Evolutionary conservation across 2,329 filamentous ascomycete species (phyloP), one percentile per base, ranked within the genome.

Genomic region (Purpureocillium takamizusanense): DNA sequence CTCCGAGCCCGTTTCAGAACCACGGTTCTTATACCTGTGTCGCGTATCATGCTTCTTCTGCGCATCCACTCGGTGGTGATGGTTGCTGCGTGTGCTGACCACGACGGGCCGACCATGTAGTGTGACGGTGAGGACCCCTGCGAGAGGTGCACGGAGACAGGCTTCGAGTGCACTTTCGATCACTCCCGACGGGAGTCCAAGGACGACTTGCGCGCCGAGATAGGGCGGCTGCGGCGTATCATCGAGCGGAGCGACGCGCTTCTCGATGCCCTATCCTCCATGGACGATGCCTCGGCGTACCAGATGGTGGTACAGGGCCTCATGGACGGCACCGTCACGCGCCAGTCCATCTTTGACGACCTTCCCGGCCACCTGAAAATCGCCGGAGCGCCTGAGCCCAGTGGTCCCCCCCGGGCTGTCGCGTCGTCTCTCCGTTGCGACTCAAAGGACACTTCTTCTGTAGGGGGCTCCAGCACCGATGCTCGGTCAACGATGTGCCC

Each of bases 131-230:
- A 39, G 27, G 36, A 32, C 9, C 42, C 42, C 8, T 43, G 42
- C 17, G 12, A 32, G 17, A 33, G 39, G 15, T 43, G 42, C 33
- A 18, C 17, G 18, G 18, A 36, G 21, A 29, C 33, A 28, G 18
- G 28, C 11, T 31, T 40, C 11, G n/a, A 17, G 7, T 46, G 44
- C 36, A 38, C 38, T 3, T 46, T 42, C 38, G 33, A 29, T 16
- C 31, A 31, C 10, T 35, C 15, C 12, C 35, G 37, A 21, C 39
- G 40, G 30, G 31, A 38, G 10, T 42, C 42, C 7, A 46, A 46
- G 15, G 28, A 43, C 25, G 49, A 51, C n/a, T 17, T 52, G 1
- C 36, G 49, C 2, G 45, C 48, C 2, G 48, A 52, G 16, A 51
- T 52, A n/a, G 48, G 42, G 36, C 37, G 49, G 1, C 40, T 52